Base-by-base conservation (phyloP, 73 alveolate genomes). In the Uronychia setigera region DNA sequence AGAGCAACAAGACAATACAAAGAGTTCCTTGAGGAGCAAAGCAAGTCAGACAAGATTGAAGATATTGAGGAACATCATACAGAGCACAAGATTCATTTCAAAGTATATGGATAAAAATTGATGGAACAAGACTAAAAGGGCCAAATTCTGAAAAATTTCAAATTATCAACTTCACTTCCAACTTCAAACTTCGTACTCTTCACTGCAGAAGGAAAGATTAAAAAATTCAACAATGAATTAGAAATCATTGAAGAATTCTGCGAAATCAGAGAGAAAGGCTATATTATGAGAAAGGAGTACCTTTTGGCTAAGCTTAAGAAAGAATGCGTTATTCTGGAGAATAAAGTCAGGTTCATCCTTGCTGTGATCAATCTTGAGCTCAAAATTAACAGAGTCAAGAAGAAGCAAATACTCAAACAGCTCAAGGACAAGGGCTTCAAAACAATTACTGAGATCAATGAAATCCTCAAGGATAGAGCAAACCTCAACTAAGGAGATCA, bases 1-100 rank as follows among this genome's bases (percentile, higher is more conserved):
- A 97, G 95, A 92, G 97, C 99, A 99, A 98, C 99, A 1, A 94
- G 93, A 80, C 99, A 96, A 87, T 98, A 96, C 92, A 95, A 97
- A 87, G 92, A 86, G 31, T 96, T 96, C 91, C 93, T 97, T 74
- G 98, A 94, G 79, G 98, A 94, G 84, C 92, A 93, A 82, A 90
- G 91, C 82, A 96, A 95, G 58, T 91, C 88, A 74, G 96, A 96
- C 85, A 80, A 83, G 28, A 90, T 89, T 60, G 90, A 83, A 29
- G 93, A 80, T 58, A 82, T 98, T 34, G 98, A 90, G 76, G 99
- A 98, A 89, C 91, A 97, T 82, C 99, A 98, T 84, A 87, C 97
- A 25, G 96, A 93, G 81, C 89, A 97, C 89, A 90, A 96, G 74
- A 98, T 98, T 31, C 97, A 96, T 82, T 98, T 98, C 90, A 98